Base-by-base conservation (phyloP, 225 moss, liverwort and hornwort genomes). In the Ulota crispa region DNA sequence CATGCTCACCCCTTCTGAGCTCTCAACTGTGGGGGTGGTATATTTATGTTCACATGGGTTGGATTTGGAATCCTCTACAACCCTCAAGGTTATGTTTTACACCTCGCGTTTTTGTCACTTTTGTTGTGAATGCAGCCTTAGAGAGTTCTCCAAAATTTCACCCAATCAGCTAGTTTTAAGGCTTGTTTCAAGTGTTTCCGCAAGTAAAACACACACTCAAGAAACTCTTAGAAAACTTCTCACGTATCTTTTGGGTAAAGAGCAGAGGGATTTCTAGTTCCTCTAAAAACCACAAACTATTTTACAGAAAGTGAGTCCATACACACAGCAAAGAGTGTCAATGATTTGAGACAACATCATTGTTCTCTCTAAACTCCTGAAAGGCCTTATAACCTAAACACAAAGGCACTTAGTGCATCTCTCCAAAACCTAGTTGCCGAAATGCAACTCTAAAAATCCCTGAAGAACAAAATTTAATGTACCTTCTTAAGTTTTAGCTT, bases 401-500 rank as follows among this genome's bases (percentile, higher is more conserved):
- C 62, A 16, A 62, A 27, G 73, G 55, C 73, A 57, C 73, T 39
- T 57, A 61, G 15, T 39, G 70, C 53, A 24, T 77, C 47, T 65
- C 64, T 53, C 23, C 26, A 54, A 66, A 42, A 7, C 14, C 24
- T 18, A 65, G 4, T 68, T 70, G 43, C 63, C 37, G 14, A 26
- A 42, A 34, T 47, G 43, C 75, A 55, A 64, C 9, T 67, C 11
- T 60, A 42, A 63, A 54, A 66, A 54, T 28, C 53, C 64, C 41
- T 64, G 26, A 18, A 45, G 36, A 63, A 65, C 2, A 28, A 28
- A 19, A 28, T 54, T 84, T 39, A 91, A 43, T 87, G 69, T 53
- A 64, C 30, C 82, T 89, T 86, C 68, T 89, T 72, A 12, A 34
- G 26, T 63, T 86, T 75, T 30, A 10, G 14, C 60, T 75, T 36